A percentile compares a stretch with the other conserved stretches of the same genome.
These are phyloP conservation scores for Skeletonema menzelii DNA, from an alignment of 108 stramenopile species.

Conservation along the genomic window DNA sequence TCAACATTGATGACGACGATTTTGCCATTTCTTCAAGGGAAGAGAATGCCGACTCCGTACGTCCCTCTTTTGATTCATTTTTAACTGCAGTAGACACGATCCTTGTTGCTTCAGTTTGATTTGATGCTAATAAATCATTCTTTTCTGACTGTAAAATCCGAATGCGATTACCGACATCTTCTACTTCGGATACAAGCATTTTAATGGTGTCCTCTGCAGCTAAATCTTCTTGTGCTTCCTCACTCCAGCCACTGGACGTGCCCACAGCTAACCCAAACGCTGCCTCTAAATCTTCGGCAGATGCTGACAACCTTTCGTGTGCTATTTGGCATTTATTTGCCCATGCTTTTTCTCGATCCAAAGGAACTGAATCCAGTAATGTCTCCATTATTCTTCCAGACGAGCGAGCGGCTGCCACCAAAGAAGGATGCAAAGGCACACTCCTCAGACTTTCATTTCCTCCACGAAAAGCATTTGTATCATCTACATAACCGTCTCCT, in stretches of 20 bases:
- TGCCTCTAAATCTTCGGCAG: constrained; percentile 63
- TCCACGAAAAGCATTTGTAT: not conserved
- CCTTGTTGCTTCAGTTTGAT: constrained; percentile 66
- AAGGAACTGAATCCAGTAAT: constrained; percentile 83
- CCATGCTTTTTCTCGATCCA: constrained; percentile 79
- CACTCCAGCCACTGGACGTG: constrained; percentile 58
- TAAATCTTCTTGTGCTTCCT: constrained; percentile 63
- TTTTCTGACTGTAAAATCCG: constrained; percentile 64
- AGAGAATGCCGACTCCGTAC: constrained; percentile 69
- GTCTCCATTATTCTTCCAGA: constrained; percentile 82
- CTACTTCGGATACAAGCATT: constrained; percentile 55
- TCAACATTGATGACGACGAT: constrained; percentile 60
- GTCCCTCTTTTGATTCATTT: constrained; percentile 21
- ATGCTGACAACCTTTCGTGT: constrained; percentile 58
- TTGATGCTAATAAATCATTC: constrained; percentile 56
- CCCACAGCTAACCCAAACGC: constrained; percentile 61
- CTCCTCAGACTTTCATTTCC: constrained; percentile 48
- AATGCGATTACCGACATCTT: constrained; percentile 51
- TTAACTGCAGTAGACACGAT: constrained; percentile 64
- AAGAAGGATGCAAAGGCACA: constrained; percentile 64
- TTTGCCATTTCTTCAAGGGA: constrained; percentile 70
- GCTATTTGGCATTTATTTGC: constrained; percentile 72
- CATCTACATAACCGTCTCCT: not conserved
- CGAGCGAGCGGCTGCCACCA: constrained; percentile 70
- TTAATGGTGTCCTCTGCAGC: constrained; percentile 65